Evolutionary conservation across 495 filamentous ascomycete genomes (phyloP).

Genomic region (Geopyxis carbonaria): DNA sequence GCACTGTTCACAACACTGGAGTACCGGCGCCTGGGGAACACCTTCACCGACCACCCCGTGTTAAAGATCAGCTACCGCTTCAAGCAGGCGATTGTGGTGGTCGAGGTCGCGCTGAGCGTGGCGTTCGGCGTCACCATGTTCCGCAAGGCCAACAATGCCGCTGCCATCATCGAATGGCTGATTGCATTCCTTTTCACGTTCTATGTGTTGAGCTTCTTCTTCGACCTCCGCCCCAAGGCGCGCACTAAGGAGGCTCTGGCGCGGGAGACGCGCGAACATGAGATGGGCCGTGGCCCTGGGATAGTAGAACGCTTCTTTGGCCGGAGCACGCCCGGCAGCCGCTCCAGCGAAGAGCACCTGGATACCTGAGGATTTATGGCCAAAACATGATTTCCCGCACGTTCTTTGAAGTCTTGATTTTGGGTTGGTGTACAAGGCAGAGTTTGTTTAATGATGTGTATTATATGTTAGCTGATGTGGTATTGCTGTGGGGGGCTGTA

Average conservation of each 20-base stretch:
- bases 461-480: no score
- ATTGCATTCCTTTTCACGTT: slow-evolving; percentile 82
- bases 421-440: no score
- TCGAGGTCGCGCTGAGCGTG: slow-evolving; percentile 48
- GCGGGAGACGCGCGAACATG: slow-evolving; percentile 19
- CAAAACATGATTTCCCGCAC: no score
- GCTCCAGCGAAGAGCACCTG: no score
- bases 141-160: slow-evolving; percentile 26
- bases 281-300: no score
- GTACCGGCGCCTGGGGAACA: slow-evolving; percentile 62
- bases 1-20: slow-evolving; percentile 34
- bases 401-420: no score
- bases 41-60: slow-evolving; percentile 37
- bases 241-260: slow-evolving; percentile 37
- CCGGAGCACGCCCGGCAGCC: no score
- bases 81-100: slow-evolving; percentile 62
- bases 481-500: no score
- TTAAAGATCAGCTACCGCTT: slow-evolving; percentile 63
- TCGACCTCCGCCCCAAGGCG: slow-evolving; percentile 73
- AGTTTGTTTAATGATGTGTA: no score
- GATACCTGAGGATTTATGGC: no score
- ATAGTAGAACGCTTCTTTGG: no score
- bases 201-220: slow-evolving; percentile 72
- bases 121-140: slow-evolving; percentile 31
- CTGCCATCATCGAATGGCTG: slow-evolving; percentile 51